Evolutionary conservation across 2,329 filamentous ascomycete genomes (phyloP), one percentile per base, ranked within the genome.

Genomic region (Raffaelea deltoideospora): DNA sequence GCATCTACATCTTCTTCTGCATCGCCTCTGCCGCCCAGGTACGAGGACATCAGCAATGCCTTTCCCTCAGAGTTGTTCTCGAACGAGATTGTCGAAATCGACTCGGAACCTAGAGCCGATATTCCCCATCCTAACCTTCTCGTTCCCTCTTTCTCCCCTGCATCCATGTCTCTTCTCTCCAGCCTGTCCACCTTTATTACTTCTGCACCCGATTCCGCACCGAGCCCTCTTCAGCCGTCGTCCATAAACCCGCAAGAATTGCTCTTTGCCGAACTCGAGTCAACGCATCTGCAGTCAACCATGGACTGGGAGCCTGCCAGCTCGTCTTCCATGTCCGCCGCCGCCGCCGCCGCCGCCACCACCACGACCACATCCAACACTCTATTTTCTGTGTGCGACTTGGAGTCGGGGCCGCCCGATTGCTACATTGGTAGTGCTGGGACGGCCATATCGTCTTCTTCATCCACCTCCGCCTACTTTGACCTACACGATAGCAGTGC

Each of bases 41-140:
- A 67, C 48, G 59, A 64, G 30, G 38, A 50, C 52, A 26, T 47
- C 53, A 34, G 52, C 41, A 41, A 45, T 38, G 46, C 40, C 32
- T 45, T 39, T 30, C 49, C 58, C 33, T 52, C 54, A 35, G 68
- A 72, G 48, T 53, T 72, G 14, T 60, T 58, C 15, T 60, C 63
- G 6, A 65, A 54, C 34, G 64, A 67, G 50, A 67, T 71, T 32
- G 53, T 65, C 40, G 68, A 72, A 45, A 60, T 70, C 41, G 67
- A 69, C 48, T 69, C 67, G 5, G 26, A 27, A 5, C 6, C 26
- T 10, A 14, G 11, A 7, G 22, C 11, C 22, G 26, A 14, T 27
- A 10, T 27, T 5, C 26, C 26, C 7, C 11, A 13, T 8, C n/a
- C 26, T 27, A 10, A 13, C 23, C 23, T 14, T 13, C n/a, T 14